Evolutionary conservation across 306 rosid species (phyloP).

Genomic region (Sindora glabra): DNA sequence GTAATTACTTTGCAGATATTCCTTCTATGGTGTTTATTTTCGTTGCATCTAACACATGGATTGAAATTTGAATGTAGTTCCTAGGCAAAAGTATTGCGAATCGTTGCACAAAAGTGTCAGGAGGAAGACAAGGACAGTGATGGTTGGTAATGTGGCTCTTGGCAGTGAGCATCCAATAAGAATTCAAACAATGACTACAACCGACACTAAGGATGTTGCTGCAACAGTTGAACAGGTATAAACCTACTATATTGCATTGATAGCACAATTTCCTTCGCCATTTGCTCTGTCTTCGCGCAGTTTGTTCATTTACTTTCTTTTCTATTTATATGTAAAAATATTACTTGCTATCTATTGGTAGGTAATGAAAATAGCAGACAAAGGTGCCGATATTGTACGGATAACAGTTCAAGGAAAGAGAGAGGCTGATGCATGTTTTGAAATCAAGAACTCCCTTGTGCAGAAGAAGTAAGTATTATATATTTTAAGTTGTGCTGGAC

Average conservation of each 20-base stretch:
- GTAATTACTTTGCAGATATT: no score
- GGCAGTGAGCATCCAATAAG: conserved; percentile 97
- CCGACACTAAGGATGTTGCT: conserved; percentile 84
- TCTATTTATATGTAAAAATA: neutral
- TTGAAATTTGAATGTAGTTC: conserved; percentile 52
- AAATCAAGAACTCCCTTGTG: conserved; percentile 83
- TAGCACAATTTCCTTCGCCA: neutral
- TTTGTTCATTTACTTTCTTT: neutral
- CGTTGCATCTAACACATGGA: conserved; percentile 18
- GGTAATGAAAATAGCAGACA: conserved; percentile 95
- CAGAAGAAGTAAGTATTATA: conserved; percentile 86
- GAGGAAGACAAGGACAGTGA: conserved; percentile 90
- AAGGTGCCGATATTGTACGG: conserved; percentile 89
- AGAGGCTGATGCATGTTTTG: conserved; percentile 97
- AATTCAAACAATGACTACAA: conserved; percentile 99
- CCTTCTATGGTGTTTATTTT: neutral
- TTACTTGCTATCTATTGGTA: conserved; percentile 21
- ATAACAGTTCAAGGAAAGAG: conserved; percentile 97
- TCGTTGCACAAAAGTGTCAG: conserved; percentile 73
- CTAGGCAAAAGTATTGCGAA: conserved; percentile 88
- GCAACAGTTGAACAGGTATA: conserved; percentile 89
- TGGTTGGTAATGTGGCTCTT: conserved; percentile 80
- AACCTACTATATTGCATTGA: neutral
- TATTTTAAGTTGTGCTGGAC: neutral
- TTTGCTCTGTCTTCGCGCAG: neutral